Evolutionary conservation across 2,329 filamentous ascomycete species (phyloP), one percentile per base, ranked within the genome.

Genomic region (Trichoderma koningii): DNA sequence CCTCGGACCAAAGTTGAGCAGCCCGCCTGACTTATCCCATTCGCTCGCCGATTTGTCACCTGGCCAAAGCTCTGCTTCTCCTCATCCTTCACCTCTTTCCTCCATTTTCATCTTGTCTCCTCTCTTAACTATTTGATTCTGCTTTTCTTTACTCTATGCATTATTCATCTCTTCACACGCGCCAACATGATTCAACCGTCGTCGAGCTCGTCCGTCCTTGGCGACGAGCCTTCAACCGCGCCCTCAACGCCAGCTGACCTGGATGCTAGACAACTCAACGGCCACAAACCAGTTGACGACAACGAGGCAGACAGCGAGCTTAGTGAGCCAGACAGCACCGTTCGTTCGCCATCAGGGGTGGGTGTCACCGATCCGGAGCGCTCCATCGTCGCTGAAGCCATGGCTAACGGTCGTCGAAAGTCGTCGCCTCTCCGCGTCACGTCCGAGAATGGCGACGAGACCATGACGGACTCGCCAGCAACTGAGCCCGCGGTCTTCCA

Each of bases 341-440:
- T 74, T 34, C 70, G 72, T 63, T 76, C 75, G 10, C 75, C 80
- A 12, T 78, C 79, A 7, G 78, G 76, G 50, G 73, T 66, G n/a
- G 70, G 69, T 51, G 68, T 77, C 47, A 73, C 77, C 68, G 74
- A 79, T 23, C 78, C 81, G 2, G 79, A 82, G 63, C 83, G 85
- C 69, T 82, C 85, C 70, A 85, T 85, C 55, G 76, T 85, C 7
- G 83, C 85, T 7, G 79, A 79, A 17, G 79, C 77, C 12, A 78
- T 79, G 61, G 72, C 75, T 38, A 80, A 82, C 67, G 76, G 72
- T 6, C 66, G 70, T 10, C 71, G 70, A 55, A 80, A 78, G 66
- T 71, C 73, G 1, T 79, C 78, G 5, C 76, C 76, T 7, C 68
- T 70, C 41, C 75, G 69, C 23, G 70, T 70, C 26, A 69, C 70